A percentile compares a stretch with the other conserved stretches of the same genome.
Evolutionary conservation across 257 asterid species (phyloP).

Genomic region (Coffea canephora): DNA sequence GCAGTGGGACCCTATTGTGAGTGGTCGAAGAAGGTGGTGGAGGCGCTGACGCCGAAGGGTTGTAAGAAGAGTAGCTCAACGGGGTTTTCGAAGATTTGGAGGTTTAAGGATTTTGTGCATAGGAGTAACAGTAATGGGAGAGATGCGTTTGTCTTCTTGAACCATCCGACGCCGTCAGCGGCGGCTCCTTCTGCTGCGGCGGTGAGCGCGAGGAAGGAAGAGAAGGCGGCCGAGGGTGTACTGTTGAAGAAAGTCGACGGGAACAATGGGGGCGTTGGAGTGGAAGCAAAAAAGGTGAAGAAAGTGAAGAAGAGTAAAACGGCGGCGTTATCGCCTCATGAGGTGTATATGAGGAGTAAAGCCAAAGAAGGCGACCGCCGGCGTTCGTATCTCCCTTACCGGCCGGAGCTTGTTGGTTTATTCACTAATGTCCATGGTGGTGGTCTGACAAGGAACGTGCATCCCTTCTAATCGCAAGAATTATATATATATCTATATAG

Average conservation of each 20-base stretch:
- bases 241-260: conserved; percentile 25
- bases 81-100: conserved; percentile 66
- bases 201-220: conserved; percentile 1
- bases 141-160: conserved; percentile 77
- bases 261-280: neutral
- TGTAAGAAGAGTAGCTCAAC: conserved; percentile 75
- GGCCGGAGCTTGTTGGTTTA: conserved; percentile 87
- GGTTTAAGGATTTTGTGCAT: conserved; percentile 54
- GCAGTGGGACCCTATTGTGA: conserved; percentile 41
- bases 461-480: conserved; percentile 50
- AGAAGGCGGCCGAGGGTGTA: conserved; percentile 10
- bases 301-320: conserved; percentile 34
- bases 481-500: neutral
- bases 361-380: conserved; percentile 54
- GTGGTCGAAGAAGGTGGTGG: conserved; percentile 48
- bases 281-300: conserved; percentile 29
- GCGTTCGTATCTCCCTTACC: conserved; percentile 79
- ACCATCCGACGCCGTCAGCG: conserved; percentile 15
- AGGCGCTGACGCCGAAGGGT: conserved; percentile 29
- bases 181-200: neutral
- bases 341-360: conserved; percentile 66
- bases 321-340: conserved; percentile 59
- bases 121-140: conserved; percentile 83
- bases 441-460: conserved; percentile 74
- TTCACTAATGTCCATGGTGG: conserved; percentile 82